Base-by-base conservation (phyloP, 331 rosid genomes). In the Telfairia occidentalis region DNA sequence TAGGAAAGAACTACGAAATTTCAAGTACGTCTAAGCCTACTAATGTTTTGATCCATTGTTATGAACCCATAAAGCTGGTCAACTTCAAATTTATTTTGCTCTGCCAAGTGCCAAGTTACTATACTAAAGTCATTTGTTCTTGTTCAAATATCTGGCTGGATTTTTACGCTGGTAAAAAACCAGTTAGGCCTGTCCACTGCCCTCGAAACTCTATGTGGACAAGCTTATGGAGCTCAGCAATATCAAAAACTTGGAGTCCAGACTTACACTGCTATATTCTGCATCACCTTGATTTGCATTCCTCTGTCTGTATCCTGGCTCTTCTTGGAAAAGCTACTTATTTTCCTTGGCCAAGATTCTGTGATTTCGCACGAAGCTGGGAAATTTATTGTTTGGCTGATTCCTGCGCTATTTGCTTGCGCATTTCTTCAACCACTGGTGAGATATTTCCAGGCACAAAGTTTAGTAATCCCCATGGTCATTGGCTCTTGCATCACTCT, bases 121-220 rank as follows among this genome's bases (percentile, higher is more conserved):
- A 37, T 5, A 35, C 24, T 74, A 34, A 35, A 54, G 34, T 48
- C 10, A 26, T 10, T 38, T 66, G 15, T 35, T 35, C 15, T 16
- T 57, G 76, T 38, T 30, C 18, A 69, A 37, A 42, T 58, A 70
- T 29, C 70, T 75, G 19, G 59, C 23, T 69, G 73, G 48, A 79
- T 66, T 46, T 71, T 60, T 26, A 40, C 30, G 28, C 75, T 38
- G 28, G 23, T 65, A 21, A 65, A 12, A 77, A 80, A 86, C 86
- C 86, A 90, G 96, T 82, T 67, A 69, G 97, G 96, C 73, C 76
- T 89, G 86, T 81, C 95, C 9, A 84, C 92, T 81, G 97, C 95
- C 35, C 79, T 92, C 53, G 96, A 92, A 81, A 90, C 95, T 54
- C 79, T 82, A n/a, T 84, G 95, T 61, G 96, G 97, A 8, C 97